Percentiles rank a stretch among this genome's conserved stretches.
phyloP scores from a whole-genome alignment of 1,139 yeast species.

The Sugiyamaella japonica region DNA sequence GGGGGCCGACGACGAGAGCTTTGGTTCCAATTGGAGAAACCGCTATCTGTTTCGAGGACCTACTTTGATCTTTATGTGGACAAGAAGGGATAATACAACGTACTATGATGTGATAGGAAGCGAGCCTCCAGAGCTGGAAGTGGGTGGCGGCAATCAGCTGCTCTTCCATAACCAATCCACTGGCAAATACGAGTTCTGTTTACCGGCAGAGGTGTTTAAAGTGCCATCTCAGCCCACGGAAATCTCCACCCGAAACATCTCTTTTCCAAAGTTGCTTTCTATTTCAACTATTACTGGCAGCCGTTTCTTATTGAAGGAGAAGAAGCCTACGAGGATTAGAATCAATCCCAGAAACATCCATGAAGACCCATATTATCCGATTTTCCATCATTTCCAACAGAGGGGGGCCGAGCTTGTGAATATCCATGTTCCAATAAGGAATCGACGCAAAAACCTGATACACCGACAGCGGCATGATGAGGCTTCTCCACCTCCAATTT shows the following conservation, averaged over 20 bases:
- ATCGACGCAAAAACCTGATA: neutral
- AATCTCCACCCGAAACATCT: slow-evolving; percentile 11
- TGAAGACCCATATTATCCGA: slow-evolving; percentile 13
- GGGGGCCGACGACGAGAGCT: slow-evolving; percentile 12
- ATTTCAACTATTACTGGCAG: slow-evolving; percentile 11
- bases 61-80: slow-evolving; percentile 13
- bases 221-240: slow-evolving; percentile 13
- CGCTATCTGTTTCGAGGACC: slow-evolving; percentile 13
- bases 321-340: slow-evolving; percentile 11
- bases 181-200: slow-evolving; percentile 5
- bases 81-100: slow-evolving; percentile 5
- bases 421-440: slow-evolving; percentile 8
- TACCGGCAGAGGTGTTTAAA: slow-evolving; percentile 12
- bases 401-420: slow-evolving; percentile 11
- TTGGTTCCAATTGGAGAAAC: slow-evolving; percentile 9
- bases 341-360: slow-evolving; percentile 9
- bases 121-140: neutral
- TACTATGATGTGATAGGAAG: slow-evolving; percentile 6
- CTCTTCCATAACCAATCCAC: slow-evolving; percentile 3
- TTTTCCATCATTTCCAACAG: slow-evolving; percentile 15
- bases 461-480: neutral
- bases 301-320: slow-evolving; percentile 8
- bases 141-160: neutral
- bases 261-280: slow-evolving; percentile 13
- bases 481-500: neutral